Evolutionary conservation across 805 yeast species (phyloP).

Genomic region (Suhomyces kilbournensis): DNA sequence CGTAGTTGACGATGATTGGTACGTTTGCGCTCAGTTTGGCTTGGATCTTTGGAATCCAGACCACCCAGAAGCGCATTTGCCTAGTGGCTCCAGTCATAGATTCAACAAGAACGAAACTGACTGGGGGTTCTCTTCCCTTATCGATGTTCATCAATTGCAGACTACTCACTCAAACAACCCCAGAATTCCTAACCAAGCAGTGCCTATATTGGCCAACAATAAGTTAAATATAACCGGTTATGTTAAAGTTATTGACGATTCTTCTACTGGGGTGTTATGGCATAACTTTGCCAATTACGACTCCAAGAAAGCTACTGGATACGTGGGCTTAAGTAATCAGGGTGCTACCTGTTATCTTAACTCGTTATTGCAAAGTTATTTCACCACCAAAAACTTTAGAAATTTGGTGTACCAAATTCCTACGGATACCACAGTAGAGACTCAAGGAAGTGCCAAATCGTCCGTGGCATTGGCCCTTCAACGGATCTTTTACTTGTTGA

Average conservation of each 20-base stretch:
- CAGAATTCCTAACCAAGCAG: slow-evolving; percentile 17
- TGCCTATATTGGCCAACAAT: slow-evolving; percentile 50
- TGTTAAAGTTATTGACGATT: slow-evolving; percentile 76
- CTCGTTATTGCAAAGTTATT: slow-evolving; percentile 87
- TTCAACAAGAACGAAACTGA: slow-evolving; percentile 75
- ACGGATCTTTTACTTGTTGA: slow-evolving; percentile 77
- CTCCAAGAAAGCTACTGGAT: slow-evolving; percentile 84
- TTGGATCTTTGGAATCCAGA: slow-evolving; percentile 80
- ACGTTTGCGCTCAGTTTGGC: slow-evolving; percentile 88
- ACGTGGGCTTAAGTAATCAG: slow-evolving; percentile 89
- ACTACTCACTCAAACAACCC: slow-evolving; percentile 33
- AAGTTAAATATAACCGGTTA: slow-evolving; percentile 70
- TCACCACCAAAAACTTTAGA: slow-evolving; percentile 77
- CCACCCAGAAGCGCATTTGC: slow-evolving; percentile 56
- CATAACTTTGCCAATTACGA: slow-evolving; percentile 81
- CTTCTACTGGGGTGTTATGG: slow-evolving; percentile 91
- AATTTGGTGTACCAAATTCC: slow-evolving; percentile 88
- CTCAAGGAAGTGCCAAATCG: slow-evolving; percentile 30
- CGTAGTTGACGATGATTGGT: slow-evolving; percentile 53
- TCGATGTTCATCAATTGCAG: slow-evolving; percentile 53
- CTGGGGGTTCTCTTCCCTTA: slow-evolving; percentile 91
- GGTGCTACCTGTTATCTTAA: slow-evolving; percentile 98
- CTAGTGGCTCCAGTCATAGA: slow-evolving; percentile 72
- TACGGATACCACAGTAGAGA: slow-evolving; percentile 44
- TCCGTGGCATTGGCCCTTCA: slow-evolving; percentile 81